Base-by-base conservation (phyloP, 345 rosid species). In the Aquilaria yunnanensis region DNA sequence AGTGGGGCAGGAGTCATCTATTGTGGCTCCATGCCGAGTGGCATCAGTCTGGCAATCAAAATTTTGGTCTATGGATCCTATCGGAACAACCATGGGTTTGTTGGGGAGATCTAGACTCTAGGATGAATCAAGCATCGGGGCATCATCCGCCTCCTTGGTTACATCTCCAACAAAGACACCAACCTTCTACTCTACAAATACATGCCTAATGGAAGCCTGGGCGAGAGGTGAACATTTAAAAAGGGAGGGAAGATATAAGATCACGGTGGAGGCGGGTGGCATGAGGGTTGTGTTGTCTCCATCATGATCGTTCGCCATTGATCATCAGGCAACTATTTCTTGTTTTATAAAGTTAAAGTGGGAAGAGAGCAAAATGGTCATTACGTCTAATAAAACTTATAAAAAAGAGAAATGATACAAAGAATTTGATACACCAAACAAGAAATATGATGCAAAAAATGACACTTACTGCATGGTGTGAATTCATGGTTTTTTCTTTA, bases 141-240 rank as follows among this genome's bases (percentile, higher is more conserved):
- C 67, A 93, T 93, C 0, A 97, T 89, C 48, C 79, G 96, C 61
- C 70, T 93, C 4, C 64, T 93, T 3, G 98, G 96, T 0, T 86
- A 76, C 60, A 86, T 90, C 2, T 87, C 98, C 2, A 90, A 90
- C 74, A 87, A 86, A 67, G 98, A 93, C 55, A 83, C 97, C 9
- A 93, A 93, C 67, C 61, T 90, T 59, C 72, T 93, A 57, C 51
- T 90, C n/a, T 89, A 89, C 48, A 90, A 93, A 65, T 93, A 84
- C 75, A 93, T 93, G 98, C 86, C 88, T 0, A 85, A 87, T 45
- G 98, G 98, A 23, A 93, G 98, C 80, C 62, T 93, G 4, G 98
- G 97, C 0, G 98, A 90, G 83, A 50, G 98, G 98, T 14, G 89
- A 87, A 2, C 90, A 89, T 66, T 77, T 93, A 79, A 81, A 78